Base-by-base conservation (phyloP, 2,329 filamentous ascomycete species). In the Cladosporium sp. region DNA sequence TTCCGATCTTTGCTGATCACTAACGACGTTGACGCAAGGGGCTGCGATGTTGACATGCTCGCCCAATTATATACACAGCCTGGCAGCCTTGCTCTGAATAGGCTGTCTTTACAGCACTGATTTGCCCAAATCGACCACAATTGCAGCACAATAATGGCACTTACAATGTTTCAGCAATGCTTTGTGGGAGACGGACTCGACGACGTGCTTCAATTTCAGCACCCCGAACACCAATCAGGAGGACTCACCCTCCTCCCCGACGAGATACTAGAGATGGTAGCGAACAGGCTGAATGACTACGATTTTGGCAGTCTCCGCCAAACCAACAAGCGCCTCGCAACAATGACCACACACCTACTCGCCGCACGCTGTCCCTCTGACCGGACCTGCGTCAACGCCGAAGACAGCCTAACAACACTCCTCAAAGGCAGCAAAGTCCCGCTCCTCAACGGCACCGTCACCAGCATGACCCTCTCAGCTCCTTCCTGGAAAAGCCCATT, bases 241-340 rank as follows among this genome's bases (percentile, higher is more conserved):
- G 18, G 51, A 54, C 13, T 63, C 1, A 11, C 18, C 26, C 36
- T 23, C 26, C 49, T 63, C 11, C 60, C 60, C 18, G 49, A 54
- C 18, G 60, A 63, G 13, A 18, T 63, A 23, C 23, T 63, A 18
- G 60, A 63, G n/a, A 23, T 56, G 32, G 54, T 63, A 21, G 49
- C 36, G 21, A 43, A 14, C 23, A 23, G 23, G 16, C 32, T 63
- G 2, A 10, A 28, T 13, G 0, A 5, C 5, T 10, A 26, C 21
- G 48, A 54, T 25, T 25, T 63, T n/a, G 7, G 34, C 32, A 63
- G 25, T 34, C 23, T 63, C 18, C 60, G 60, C 7, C 49, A 46
- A 39, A 56, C 16, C 49, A 56, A 26, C 34, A 63, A 63, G n/a
- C 60, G 60, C 49, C 21, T 63, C 18, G 60, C 60, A 13, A 36